Percentiles rank a stretch among this genome's conserved stretches.
Evolutionary conservation across 768 basidiomycete genomes (phyloP).

Genomic region (Lyophyllum atratum): DNA sequence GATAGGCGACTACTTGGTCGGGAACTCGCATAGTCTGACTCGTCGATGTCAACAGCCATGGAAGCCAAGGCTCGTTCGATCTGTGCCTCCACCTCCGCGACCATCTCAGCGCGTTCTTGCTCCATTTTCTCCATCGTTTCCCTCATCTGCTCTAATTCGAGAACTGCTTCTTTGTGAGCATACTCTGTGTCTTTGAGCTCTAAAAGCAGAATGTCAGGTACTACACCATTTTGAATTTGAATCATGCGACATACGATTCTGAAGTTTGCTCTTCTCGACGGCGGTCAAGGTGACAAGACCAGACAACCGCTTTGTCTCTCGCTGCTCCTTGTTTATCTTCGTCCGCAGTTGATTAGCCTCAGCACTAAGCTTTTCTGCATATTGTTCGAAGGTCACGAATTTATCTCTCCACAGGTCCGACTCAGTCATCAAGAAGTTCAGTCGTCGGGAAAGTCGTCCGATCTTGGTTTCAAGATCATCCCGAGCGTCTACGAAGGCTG

Average conservation of each 20-base stretch:
- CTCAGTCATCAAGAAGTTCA: conserved; percentile 93
- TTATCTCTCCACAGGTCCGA: conserved; percentile 91
- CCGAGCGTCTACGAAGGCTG: conserved; percentile 90
- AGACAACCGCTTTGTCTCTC: conserved; percentile 83
- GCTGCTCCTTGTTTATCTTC: conserved; percentile 90
- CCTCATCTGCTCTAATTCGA: conserved; percentile 85
- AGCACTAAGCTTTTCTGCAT: conserved; percentile 85
- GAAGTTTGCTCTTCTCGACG: conserved; percentile 76
- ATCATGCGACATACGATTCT: conserved; percentile 60
- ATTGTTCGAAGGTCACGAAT: conserved; percentile 92
- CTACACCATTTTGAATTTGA: not conserved
- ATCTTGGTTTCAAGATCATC: conserved; percentile 95
- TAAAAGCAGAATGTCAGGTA: conserved; percentile 28
- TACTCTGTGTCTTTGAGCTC: conserved; percentile 81
- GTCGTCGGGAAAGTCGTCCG: conserved; percentile 77
- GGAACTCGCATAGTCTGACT: conserved; percentile 75
- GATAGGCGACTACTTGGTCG: conserved; percentile 71
- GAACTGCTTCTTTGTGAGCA: conserved; percentile 77
- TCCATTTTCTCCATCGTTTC: conserved; percentile 88
- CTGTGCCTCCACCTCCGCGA: conserved; percentile 91
- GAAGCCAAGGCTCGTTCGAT: conserved; percentile 85
- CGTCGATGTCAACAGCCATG: conserved; percentile 80
- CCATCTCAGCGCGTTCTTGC: conserved; percentile 83
- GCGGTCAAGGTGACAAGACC: conserved; percentile 77
- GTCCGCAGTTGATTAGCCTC: conserved; percentile 84